Base-by-base conservation (phyloP, 306 rosid species). In the Heteromeles arbutifolia region DNA sequence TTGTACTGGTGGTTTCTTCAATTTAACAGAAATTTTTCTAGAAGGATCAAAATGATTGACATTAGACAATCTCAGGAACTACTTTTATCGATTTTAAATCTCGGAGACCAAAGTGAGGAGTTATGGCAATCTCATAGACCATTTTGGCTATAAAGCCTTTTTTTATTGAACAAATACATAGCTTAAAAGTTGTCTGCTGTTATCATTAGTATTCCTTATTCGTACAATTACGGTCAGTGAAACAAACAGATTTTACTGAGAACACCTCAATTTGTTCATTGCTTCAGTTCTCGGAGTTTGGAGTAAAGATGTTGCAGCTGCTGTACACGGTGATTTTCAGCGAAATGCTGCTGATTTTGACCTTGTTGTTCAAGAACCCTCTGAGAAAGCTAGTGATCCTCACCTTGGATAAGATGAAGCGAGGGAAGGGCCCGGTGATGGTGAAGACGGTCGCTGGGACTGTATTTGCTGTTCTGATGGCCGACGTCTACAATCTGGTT, bases 341-440 rank as follows among this genome's bases (percentile, higher is more conserved):
- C 80, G 77, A 92, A 82, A 86, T 90, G 97, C 81, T 78, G 69
- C 77, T 92, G 37, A 89, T 90, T 66, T 73, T 95, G 14, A 66
- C 79, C 72, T 87, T 95, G 2, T 84, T 95, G 69, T 95, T 95
- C 86, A 90, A 77, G 65, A 83, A 91, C n/a, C 97, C 97, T 22
- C 76, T 95, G 25, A 86, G 97, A 85, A 92, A 95, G 89, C 89
- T 95, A 0, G 90, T 95, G 43, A 86, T 95, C 21, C 12, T 92
- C 37, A 32, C 83, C 24, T 72, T 95, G 76, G 98, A 95, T 86
- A 91, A 89, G 31, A 78, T 86, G 57, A 95, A 95, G 84, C 95
- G 91, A 25, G 98, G 97, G 24, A 89, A 91, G 22, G 98, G 96
- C 31, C 98, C 98, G 11, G 52, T 95, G n/a, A 85, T 92, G 10